Evolutionary conservation across 306 rosid species (phyloP), one percentile per base, ranked within the genome.

Genomic region (Astragalus glycyphyllos): DNA sequence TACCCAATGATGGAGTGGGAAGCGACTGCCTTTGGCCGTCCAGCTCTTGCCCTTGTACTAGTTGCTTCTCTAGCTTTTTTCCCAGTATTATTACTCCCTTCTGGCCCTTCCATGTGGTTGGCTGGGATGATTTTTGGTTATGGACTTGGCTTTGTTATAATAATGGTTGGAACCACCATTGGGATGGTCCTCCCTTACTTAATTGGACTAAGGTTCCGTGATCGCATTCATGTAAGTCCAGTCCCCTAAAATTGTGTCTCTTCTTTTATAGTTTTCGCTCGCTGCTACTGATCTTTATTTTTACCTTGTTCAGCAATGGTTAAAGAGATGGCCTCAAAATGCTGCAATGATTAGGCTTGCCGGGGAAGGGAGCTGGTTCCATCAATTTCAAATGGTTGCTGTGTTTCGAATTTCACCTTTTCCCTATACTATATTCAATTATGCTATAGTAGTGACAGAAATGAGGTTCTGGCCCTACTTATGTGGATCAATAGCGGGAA

Each of bases 91-190:
- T 70, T 95, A 58, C 80, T 95, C 62, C 99, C 97, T 68, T 91
- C 99, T 34, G 97, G 96, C 47, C 99, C 99, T 77, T 95, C 99
- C 81, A 91, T 95, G 99, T 95, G 99, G 97, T 79, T 95, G 86
- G 96, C 99, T 32, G 97, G 97, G 68, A 95, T 95, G 97, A 95
- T 91, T 62, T 94, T 95, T 84, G 99, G 99, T 68, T 91, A 95
- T 79, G 99, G 96, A 65, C 82, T 89, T 47, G 97, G 99, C 50
- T 95, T 95, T 44, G 78, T 89, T 44, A 95, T 95, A 61, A 95
- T 95, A 73, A 89, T 95, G 99, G 91, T 69, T 63, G 99, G 99
- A 64, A 95, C 99, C 82, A 95, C 99, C 45, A 67, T 91, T 74
- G 99, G 99, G 73, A 95, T 95, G 99, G 84, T 95, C 68, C 92